These are phyloP conservation scores for Lactarius sp. DNA, from an alignment of 768 basidiomycete species.

Conservation along the genomic window DNA sequence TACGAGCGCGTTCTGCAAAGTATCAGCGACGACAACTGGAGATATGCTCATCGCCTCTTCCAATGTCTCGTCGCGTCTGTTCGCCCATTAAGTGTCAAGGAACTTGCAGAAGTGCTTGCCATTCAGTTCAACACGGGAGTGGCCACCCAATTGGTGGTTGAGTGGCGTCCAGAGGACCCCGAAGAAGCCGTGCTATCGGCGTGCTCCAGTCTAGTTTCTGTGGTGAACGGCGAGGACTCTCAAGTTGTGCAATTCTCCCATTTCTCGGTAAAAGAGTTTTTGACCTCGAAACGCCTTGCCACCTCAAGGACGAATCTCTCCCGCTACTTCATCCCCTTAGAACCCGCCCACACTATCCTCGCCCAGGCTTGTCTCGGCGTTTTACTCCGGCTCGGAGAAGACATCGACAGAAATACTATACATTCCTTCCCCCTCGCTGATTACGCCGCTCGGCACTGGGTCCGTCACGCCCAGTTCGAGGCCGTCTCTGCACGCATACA, in stretches of 20 bases:
- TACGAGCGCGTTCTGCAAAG: background rate
- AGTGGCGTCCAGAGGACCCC: background rate
- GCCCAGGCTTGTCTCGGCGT: constrained; percentile 4
- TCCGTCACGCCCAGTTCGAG: background rate
- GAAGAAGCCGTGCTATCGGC: constrained; percentile 4
- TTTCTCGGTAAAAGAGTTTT: constrained; percentile 3
- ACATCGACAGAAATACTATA: background rate
- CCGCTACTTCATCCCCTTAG: background rate
- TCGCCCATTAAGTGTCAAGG: background rate
- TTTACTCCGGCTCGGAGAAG: background rate
- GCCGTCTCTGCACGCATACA: background rate
- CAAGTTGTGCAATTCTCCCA: constrained; percentile 5
- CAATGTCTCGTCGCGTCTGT: background rate
- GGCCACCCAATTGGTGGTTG: background rate
- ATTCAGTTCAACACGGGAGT: background rate
- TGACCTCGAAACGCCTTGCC: background rate
- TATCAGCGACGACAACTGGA: background rate
- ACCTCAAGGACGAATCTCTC: background rate
- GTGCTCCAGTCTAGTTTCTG: background rate
- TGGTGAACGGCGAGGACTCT: background rate
- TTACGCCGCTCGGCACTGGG: constrained; percentile 3
- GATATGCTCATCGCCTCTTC: background rate
- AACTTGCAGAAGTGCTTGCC: constrained; percentile 2
- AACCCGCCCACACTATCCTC: background rate
- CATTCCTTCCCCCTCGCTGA: background rate